These are phyloP conservation scores for Saccharum officinarum DNA, from an alignment of 176 grass and related monocot species.

Conservation along the genomic window DNA sequence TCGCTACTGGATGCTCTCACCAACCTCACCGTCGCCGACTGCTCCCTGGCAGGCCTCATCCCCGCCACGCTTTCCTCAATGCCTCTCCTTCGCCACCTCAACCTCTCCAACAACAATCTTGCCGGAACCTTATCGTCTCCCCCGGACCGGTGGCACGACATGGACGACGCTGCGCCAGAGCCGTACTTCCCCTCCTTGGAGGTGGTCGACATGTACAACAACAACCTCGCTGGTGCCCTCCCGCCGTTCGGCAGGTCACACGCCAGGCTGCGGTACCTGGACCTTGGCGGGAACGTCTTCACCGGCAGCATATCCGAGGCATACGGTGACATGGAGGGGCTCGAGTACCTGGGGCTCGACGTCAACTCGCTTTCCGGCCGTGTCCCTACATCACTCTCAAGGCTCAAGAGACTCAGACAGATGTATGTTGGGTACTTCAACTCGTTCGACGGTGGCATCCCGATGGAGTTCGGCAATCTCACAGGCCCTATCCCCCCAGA, in stretches of 20 bases:
- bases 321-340: slow-evolving; percentile 37
- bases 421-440: slow-evolving; percentile 67
- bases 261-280: slow-evolving; percentile 38
- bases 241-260: slow-evolving; percentile 19
- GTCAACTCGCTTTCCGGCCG: slow-evolving; percentile 49
- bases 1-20: slow-evolving; percentile 43
- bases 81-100: slow-evolving; percentile 30
- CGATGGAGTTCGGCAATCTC: slow-evolving; percentile 51
- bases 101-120: background rate
- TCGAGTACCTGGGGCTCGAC: slow-evolving; percentile 71
- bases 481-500: slow-evolving; percentile 32
- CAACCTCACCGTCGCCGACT: slow-evolving; percentile 61
- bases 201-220: slow-evolving; percentile 70
- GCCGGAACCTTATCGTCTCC: slow-evolving; percentile 17
- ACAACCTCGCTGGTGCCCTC: slow-evolving; percentile 68
- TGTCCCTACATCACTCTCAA: slow-evolving; percentile 41
- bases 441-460: slow-evolving; percentile 64
- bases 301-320: slow-evolving; percentile 42
- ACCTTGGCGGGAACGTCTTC: slow-evolving; percentile 78
- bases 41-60: slow-evolving; percentile 39
- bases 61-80: slow-evolving; percentile 34
- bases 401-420: slow-evolving; percentile 17
- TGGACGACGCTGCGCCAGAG: background rate
- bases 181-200: slow-evolving; percentile 40
- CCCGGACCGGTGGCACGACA: background rate